Conservation (phyloP, 2,329 filamentous ascomycete genomes). For the Aspergillus ruber region DNA sequence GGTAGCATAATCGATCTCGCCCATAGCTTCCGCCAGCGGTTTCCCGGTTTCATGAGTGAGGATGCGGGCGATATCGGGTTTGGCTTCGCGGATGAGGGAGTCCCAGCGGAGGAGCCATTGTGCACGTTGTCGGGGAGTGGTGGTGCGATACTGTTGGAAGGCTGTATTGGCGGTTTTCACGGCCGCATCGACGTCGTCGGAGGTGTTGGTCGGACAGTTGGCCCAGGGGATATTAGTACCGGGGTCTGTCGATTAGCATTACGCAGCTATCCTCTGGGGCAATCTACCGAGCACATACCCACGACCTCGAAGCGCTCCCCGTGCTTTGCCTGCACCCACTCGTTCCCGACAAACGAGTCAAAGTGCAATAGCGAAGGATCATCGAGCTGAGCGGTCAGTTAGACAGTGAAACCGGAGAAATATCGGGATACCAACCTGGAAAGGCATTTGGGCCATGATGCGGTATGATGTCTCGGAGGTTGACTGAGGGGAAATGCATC, state of each 20-base stretch:
- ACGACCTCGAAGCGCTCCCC: conserved; percentile 48
- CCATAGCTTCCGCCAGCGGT: conserved; percentile 48
- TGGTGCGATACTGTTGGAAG: conserved; percentile 55
- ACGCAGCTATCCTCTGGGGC: not conserved
- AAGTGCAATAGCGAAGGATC: conserved; percentile 45
- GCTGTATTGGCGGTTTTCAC: conserved; percentile 55
- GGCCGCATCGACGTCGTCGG: conserved; percentile 56
- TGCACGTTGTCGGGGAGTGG: conserved; percentile 55
- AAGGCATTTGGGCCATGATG: not conserved
- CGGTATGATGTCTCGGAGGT: not conserved
- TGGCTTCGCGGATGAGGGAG: conserved; percentile 55
- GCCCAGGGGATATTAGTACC: conserved; percentile 48
- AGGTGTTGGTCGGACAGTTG: conserved; percentile 43
- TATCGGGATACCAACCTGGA: not conserved
- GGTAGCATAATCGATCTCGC: conserved; percentile 51
- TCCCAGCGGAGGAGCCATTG: conserved; percentile 62
- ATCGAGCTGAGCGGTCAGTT: conserved; percentile 28
- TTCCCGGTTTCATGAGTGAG: conserved; percentile 59
- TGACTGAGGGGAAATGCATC: too few relatives aligned
- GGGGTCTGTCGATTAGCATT: conserved; percentile 35
- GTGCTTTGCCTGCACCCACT: conserved; percentile 42
- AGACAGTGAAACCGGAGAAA: not conserved
- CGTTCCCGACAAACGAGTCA: conserved; percentile 47
- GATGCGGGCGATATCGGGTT: conserved; percentile 57
- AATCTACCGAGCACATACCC: conserved; percentile 18